A percentile compares a stretch with the other conserved stretches of the same genome.
Evolutionary conservation across 805 yeast species (phyloP).

Genomic region (Barnettozyma salicaria): DNA sequence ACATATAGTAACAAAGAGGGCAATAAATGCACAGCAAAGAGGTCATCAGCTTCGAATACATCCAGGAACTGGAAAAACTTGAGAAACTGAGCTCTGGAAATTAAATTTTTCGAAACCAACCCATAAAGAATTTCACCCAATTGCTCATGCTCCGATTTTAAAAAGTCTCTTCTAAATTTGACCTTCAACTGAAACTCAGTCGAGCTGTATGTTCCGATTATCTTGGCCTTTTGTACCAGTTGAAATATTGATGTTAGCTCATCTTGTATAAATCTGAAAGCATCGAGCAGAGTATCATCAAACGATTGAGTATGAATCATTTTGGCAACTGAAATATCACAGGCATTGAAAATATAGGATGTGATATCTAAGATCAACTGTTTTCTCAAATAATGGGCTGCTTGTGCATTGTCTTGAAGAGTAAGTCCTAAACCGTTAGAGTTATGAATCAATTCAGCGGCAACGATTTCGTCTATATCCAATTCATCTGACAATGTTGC

Average conservation of each 20-base stretch:
- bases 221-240: slow-evolving; percentile 42
- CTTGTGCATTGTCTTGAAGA: slow-evolving; percentile 55
- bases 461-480: slow-evolving; percentile 67
- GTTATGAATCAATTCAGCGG: slow-evolving; percentile 60
- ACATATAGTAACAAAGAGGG: slow-evolving; percentile 51
- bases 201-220: slow-evolving; percentile 45
- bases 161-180: slow-evolving; percentile 53
- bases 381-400: slow-evolving; percentile 61
- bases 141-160: slow-evolving; percentile 62
- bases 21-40: slow-evolving; percentile 55
- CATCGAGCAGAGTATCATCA: slow-evolving; percentile 40
- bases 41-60: slow-evolving; percentile 52
- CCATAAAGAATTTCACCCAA: slow-evolving; percentile 62
- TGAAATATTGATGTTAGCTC: slow-evolving; percentile 52
- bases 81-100: slow-evolving; percentile 32
- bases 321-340: slow-evolving; percentile 24
- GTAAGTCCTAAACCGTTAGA: slow-evolving; percentile 43
- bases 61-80: slow-evolving; percentile 41
- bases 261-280: slow-evolving; percentile 54
- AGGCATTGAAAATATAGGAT: slow-evolving; percentile 32
- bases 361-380: slow-evolving; percentile 68
- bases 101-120: slow-evolving; percentile 34
- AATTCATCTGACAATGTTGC: slow-evolving; percentile 56
- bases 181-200: slow-evolving; percentile 42
- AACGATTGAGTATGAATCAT: slow-evolving; percentile 23